Base-by-base conservation (phyloP, 257 asterid genomes). In the Solanum gracilifrons region DNA sequence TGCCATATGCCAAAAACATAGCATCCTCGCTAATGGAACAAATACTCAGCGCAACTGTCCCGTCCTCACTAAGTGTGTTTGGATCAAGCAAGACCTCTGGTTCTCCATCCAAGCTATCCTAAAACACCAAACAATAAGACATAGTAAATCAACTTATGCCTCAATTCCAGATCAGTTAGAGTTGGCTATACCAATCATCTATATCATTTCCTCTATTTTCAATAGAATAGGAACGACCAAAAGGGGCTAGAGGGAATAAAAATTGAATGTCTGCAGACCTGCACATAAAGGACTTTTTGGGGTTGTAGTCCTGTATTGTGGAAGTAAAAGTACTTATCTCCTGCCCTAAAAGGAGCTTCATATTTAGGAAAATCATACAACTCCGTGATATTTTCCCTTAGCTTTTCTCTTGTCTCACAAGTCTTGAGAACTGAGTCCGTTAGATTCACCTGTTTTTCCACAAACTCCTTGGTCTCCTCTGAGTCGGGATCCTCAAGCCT, bases 401-500 rank as follows among this genome's bases (percentile, higher is more conserved):
- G 93, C 91, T 94, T 96, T 39, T 92, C 99, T 89, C 96, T 95
- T 7, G 93, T 85, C 87, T 96, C 98, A 86, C 99, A 95, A 36
- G 89, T 89, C 48, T 93, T 91, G 29, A 97, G 98, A 87, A 97
- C 92, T 5, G 96, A 93, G 43, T 95, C 97, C 6, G 95, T 94
- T 89, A 97, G 83, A 62, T 92, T 86, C 92, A 90, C 93, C 89
- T 97, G 99, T 88, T 94, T 92, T 87, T 92, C 94, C 72, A 95
- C 99, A 73, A 93, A 97, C 46, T 92, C 96, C 84, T 87, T 96
- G 4, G 99, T 97, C 94, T 97, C 99, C 33, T 86, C 93, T 0
- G 99, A 96, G 91, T 97, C 98, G 18, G 99, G 98, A 87, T 96
- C 98, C 93, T 97, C 99, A 43, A 97, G 98, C 99, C 99, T 97